Conservation (phyloP, 768 basidiomycete species). For the Termitomyces heimii region DNA sequence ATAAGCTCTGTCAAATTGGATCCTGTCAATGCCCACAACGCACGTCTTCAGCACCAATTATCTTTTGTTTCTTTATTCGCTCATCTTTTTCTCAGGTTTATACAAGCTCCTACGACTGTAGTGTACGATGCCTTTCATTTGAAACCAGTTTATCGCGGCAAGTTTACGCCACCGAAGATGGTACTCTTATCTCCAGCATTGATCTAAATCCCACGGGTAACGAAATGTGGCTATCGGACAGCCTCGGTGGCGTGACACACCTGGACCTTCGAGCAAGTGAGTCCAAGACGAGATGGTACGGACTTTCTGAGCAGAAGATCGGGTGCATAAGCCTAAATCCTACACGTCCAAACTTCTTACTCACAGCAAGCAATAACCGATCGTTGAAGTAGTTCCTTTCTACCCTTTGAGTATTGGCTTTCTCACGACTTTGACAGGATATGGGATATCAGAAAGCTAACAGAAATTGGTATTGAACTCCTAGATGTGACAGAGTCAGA, state of each 20-base stretch:
- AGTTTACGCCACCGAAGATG: slow-evolving; percentile 55
- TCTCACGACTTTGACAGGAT: slow-evolving; percentile 37
- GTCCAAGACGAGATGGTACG: slow-evolving; percentile 53
- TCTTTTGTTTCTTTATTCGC: neutral
- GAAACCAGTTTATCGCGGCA: slow-evolving; percentile 67
- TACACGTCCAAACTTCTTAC: slow-evolving; percentile 51
- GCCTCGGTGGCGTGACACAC: slow-evolving; percentile 64
- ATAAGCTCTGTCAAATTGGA: slow-evolving; percentile 76
- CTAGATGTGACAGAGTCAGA: slow-evolving; percentile 20
- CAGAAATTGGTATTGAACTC: slow-evolving; percentile 30
- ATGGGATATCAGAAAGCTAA: slow-evolving; percentile 75
- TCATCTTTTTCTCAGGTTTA: slow-evolving; percentile 47
- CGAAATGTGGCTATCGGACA: slow-evolving; percentile 85
- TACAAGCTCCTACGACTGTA: slow-evolving; percentile 80
- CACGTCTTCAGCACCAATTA: slow-evolving; percentile 23
- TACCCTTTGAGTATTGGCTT: neutral
- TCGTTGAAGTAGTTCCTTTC: slow-evolving; percentile 49
- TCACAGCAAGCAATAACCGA: slow-evolving; percentile 76
- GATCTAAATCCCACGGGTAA: slow-evolving; percentile 63
- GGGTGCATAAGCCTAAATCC: slow-evolving; percentile 81
- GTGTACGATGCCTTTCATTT: slow-evolving; percentile 67
- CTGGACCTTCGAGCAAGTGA: slow-evolving; percentile 66
- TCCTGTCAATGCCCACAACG: slow-evolving; percentile 69
- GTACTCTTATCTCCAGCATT: slow-evolving; percentile 57
- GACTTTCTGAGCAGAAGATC: slow-evolving; percentile 66